These are phyloP conservation scores for Ettlia oleoabundans DNA, from an alignment of 139 green algal species.

Conservation along the genomic window DNA sequence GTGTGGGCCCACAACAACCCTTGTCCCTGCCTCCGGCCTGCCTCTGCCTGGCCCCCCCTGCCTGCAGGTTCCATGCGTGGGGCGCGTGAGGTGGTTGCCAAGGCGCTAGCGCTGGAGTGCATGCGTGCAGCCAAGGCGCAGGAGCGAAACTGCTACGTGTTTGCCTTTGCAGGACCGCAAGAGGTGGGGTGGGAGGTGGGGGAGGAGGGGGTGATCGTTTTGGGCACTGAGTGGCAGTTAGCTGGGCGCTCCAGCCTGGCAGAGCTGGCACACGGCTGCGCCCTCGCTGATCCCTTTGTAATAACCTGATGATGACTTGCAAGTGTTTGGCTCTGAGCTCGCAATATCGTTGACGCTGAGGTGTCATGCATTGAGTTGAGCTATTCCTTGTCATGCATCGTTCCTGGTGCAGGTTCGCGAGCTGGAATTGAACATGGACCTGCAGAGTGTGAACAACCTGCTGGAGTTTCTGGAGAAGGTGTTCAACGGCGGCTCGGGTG, in stretches of 20 bases:
- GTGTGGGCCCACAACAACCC: too few species aligned
- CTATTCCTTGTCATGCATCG: too few species aligned
- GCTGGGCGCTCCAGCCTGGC: too few species aligned
- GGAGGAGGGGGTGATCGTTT: background rate
- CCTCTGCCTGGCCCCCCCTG: background rate
- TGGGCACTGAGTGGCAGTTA: too few species aligned
- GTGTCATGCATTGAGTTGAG: too few species aligned
- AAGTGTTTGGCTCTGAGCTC: too few species aligned
- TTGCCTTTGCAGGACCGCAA: constrained; percentile 79
- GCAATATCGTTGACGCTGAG: too few species aligned
- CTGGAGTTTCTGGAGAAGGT: constrained; percentile 86
- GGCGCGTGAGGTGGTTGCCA: constrained; percentile 84
- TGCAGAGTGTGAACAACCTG: constrained; percentile 77
- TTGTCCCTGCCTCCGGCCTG: background rate
- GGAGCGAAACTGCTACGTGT: constrained; percentile 88
- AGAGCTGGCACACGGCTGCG: too few species aligned
- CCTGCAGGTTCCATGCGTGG: constrained; percentile 64
- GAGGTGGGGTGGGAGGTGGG: constrained; percentile 54
- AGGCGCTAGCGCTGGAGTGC: constrained; percentile 82
- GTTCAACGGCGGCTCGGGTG: constrained; percentile 82
- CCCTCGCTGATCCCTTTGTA: too few species aligned
- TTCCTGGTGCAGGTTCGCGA: constrained; percentile 71
- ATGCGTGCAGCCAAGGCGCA: constrained; percentile 70
- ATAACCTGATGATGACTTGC: too few species aligned
- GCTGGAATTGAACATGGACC: constrained; percentile 83